Conservation (phyloP, 169 alveolate genomes). For the Plasmodium sp. region DNA sequence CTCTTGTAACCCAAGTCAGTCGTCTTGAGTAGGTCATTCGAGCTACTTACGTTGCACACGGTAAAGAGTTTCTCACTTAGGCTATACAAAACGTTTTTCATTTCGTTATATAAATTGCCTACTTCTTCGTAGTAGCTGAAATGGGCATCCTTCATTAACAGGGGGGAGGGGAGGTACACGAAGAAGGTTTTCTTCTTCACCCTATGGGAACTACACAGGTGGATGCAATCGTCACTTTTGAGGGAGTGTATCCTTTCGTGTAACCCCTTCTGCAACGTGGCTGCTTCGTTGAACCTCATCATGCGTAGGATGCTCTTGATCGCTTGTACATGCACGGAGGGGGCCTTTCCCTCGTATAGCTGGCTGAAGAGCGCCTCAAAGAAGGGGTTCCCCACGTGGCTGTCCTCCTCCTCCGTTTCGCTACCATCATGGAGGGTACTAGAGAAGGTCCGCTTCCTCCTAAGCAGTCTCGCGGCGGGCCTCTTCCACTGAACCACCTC, state of each 20-base stretch:
- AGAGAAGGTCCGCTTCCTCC: background rate
- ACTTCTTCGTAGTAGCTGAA: background rate
- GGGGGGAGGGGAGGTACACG: slow-evolving; percentile 10
- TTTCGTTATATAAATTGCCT: slow-evolving; percentile 8
- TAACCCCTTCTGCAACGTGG: background rate
- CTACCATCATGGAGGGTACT: background rate
- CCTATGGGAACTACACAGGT: background rate
- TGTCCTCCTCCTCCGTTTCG: background rate
- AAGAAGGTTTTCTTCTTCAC: slow-evolving; percentile 1
- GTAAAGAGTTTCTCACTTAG: slow-evolving; percentile 6
- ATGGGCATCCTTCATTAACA: slow-evolving; percentile 24
- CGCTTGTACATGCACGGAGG: slow-evolving; percentile 20
- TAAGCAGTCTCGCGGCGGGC: background rate
- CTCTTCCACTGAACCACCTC: slow-evolving; percentile 31
- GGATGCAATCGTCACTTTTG: background rate
- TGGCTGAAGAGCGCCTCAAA: slow-evolving; percentile 36
- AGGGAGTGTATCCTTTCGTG: background rate
- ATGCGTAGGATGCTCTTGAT: slow-evolving; percentile 4
- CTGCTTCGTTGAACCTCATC: slow-evolving; percentile 16
- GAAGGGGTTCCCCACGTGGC: background rate
- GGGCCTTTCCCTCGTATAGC: background rate
- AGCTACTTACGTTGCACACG: slow-evolving; percentile 11
- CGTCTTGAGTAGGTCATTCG: slow-evolving; percentile 16
- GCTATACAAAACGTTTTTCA: slow-evolving; percentile 6
- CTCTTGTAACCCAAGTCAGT: slow-evolving; percentile 25